These are phyloP conservation scores for Mycena latifolia DNA, from an alignment of 768 basidiomycete species.

Conservation along the genomic window DNA sequence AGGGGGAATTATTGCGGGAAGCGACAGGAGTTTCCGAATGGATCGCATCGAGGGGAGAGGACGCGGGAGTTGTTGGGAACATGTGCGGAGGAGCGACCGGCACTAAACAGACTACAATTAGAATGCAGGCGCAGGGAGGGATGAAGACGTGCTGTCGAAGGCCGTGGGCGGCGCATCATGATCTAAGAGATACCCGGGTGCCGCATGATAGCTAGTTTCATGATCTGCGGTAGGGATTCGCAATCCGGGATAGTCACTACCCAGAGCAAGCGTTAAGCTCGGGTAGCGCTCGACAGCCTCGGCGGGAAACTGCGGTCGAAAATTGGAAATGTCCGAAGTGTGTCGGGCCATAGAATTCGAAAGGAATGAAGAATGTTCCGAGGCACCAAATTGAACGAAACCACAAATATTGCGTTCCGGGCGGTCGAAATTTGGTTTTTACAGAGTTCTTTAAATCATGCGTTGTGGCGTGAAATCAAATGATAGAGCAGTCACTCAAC, in stretches of 20 bases:
- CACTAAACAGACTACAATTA: not conserved
- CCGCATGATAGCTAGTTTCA: not conserved
- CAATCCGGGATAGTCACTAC: conserved; percentile 12
- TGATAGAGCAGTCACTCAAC: no score
- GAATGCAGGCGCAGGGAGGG: not conserved
- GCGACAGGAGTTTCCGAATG: not conserved
- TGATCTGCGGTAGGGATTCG: not conserved
- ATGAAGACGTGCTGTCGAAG: not conserved
- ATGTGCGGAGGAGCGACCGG: not conserved
- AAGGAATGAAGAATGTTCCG: not conserved
- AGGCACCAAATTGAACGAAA: not conserved
- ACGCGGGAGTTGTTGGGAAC: no score
- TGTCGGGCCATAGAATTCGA: not conserved
- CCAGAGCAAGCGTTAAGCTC: conserved; percentile 19
- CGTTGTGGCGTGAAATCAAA: no score
- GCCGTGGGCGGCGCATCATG: not conserved
- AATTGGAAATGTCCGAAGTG: not conserved
- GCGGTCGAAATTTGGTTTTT: no score
- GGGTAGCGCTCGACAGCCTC: conserved; percentile 12
- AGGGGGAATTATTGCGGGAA: not conserved
- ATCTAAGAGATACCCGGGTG: not conserved
- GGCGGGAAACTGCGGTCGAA: conserved; percentile 8
- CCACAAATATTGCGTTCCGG: no score
- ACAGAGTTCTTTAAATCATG: no score
- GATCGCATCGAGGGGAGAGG: no score